Base-by-base conservation (phyloP, 129 eudicot genomes). In the Saposhnikovia divaricata region DNA sequence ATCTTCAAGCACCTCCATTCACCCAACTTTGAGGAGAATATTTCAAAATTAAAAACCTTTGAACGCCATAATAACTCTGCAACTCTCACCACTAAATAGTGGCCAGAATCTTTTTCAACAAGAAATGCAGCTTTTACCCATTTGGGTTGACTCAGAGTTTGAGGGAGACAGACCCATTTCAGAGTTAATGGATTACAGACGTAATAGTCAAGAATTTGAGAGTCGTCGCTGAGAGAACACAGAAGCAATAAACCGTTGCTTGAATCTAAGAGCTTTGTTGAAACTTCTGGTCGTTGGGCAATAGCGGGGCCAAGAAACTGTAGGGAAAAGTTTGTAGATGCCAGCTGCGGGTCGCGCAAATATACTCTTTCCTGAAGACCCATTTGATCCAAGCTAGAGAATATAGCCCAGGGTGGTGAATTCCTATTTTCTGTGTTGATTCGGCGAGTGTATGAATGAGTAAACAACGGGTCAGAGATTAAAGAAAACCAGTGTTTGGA, bases 111-210 rank as follows among this genome's bases (percentile, higher is more conserved):
- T 28, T 34, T 4, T 8, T 76, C 79, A 13, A 50, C 68, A 5
- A 76, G 3, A 13, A 76, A 8, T 16, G 63, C 46, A 42, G 37
- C 68, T 48, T 53, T 76, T 0, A 76, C 79, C 79, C 79, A 48
- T 76, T 51, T 53, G 25, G 70, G 74, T 50, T 34, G 66, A 50
- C 68, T 76, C 28, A 10, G 19, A 43, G 79, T 44, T 76, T 51
- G 55, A 37, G 79, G 79, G 47, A 76, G 45, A 31, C 38, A 2
- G 18, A 34, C 79, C 79, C 79, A 76, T 76, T 34, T 51, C 79
- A 31, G 19, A 10, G 79, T 76, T 37, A 34, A 50, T 51, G 79
- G 79, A 37, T 76, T 76, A 63, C 79, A 76, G 8, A 76, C 69
- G 39, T 76, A 51, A 53, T 76, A 76, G 57, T 76, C 5, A n/a